Conservation (phyloP, 2,329 filamentous ascomycete species). For the Thelonectria discophora region DNA sequence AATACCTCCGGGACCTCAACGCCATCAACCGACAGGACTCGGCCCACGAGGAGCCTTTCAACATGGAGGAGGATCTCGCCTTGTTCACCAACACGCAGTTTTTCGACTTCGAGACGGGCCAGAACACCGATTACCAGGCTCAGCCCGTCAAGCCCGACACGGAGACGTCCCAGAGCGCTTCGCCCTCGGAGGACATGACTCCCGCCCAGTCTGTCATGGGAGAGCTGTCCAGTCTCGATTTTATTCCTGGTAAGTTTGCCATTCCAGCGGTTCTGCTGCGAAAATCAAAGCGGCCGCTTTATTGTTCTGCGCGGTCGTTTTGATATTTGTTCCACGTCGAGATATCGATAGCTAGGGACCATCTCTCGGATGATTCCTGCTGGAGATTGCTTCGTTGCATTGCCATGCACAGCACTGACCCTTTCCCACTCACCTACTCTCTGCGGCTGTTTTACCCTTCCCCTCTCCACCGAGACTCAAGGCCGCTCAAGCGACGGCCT, state of each 20-base stretch:
- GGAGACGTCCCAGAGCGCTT: slow-evolving; percentile 46
- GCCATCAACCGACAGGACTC: slow-evolving; percentile 69
- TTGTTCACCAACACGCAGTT: slow-evolving; percentile 87
- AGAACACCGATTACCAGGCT: slow-evolving; percentile 65
- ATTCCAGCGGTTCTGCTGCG: not conserved
- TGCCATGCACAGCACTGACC: slow-evolving; percentile 20
- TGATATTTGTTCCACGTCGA: not conserved
- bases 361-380: slow-evolving; percentile 7
- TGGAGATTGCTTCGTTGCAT: slow-evolving; percentile 9
- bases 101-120: slow-evolving; percentile 77
- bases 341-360: slow-evolving; percentile 1
- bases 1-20: slow-evolving; percentile 89
- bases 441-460: slow-evolving; percentile 6
- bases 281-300: slow-evolving; percentile 3
- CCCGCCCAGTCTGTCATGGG: slow-evolving; percentile 53
- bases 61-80: slow-evolving; percentile 75
- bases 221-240: slow-evolving; percentile 59
- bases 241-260: slow-evolving; percentile 58
- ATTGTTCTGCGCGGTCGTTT: not conserved
- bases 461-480: slow-evolving; percentile 20
- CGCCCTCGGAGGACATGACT: slow-evolving; percentile 50
- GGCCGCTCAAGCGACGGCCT: slow-evolving; percentile 35
- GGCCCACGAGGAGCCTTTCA: slow-evolving; percentile 65
- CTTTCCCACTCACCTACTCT: not conserved
- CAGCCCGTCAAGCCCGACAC: slow-evolving; percentile 56